These are phyloP conservation scores for Gossypium gossypioides DNA, from an alignment of 441 rosid species.

Conservation along the genomic window DNA sequence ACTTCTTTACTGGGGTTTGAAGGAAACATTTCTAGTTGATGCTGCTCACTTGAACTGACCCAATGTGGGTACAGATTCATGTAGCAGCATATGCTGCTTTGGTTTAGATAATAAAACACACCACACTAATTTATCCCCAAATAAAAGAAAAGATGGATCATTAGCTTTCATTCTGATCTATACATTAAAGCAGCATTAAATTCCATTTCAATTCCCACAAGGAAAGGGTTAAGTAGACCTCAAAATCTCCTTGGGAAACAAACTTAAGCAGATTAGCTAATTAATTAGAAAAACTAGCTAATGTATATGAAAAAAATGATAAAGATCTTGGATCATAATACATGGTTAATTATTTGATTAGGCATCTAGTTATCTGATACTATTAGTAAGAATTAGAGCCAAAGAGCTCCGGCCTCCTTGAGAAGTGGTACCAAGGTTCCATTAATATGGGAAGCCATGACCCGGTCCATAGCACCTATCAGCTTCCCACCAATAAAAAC, in stretches of 20 bases:
- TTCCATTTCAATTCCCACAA: background rate
- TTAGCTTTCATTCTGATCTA: background rate
- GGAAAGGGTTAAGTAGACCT: background rate
- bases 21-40: too few relatives aligned
- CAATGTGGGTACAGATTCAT: too few relatives aligned
- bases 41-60: too few relatives aligned
- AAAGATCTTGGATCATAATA: background rate
- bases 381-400: slow-evolving; percentile 31
- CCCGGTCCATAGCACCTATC: slow-evolving; percentile 54
- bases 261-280: background rate
- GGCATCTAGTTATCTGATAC: background rate
- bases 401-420: slow-evolving; percentile 18
- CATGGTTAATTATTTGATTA: background rate
- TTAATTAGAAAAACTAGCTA: background rate
- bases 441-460: slow-evolving; percentile 34
- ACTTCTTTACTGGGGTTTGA: too few relatives aligned
- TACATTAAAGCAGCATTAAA: background rate
- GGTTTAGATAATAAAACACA: too few relatives aligned
- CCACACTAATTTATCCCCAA: too few relatives aligned
- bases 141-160: too few relatives aligned
- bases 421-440: slow-evolving; percentile 3
- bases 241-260: background rate
- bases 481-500: slow-evolving; percentile 61
- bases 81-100: too few relatives aligned
- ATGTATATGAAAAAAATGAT: background rate